Evolutionary conservation across 1,284 basidiomycete species (phyloP).

Genomic region (Heimioporus retisporus): DNA sequence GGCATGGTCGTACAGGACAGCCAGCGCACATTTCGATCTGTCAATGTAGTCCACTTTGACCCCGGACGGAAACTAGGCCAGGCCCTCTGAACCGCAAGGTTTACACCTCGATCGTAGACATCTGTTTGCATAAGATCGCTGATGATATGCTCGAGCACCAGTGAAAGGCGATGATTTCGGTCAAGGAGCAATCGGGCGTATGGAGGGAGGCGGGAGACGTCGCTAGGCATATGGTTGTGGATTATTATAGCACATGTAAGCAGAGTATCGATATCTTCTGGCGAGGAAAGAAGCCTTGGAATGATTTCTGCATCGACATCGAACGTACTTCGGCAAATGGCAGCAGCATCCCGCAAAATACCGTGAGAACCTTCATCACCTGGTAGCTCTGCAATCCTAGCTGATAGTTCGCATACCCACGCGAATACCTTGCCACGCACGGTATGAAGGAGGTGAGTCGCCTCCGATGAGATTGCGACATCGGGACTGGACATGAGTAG

Average conservation of each 20-base stretch:
- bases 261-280: constrained; percentile 41
- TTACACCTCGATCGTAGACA: constrained; percentile 40
- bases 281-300: constrained; percentile 29
- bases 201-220: constrained; percentile 12
- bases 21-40: constrained; percentile 52
- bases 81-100: constrained; percentile 45
- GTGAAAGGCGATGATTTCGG: constrained; percentile 42
- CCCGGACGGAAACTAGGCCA: constrained; percentile 50
- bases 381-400: constrained; percentile 30
- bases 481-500: constrained; percentile 43
- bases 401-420: constrained; percentile 49
- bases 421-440: constrained; percentile 43
- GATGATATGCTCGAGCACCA: constrained; percentile 36
- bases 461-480: constrained; percentile 14
- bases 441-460: constrained; percentile 39
- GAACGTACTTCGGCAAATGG: constrained; percentile 53
- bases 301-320: constrained; percentile 43
- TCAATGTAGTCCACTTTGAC: constrained; percentile 43
- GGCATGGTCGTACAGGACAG: constrained; percentile 37
- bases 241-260: constrained; percentile 49
- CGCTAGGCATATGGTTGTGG: constrained; percentile 40
- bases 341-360: constrained; percentile 47
- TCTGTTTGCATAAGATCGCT: constrained; percentile 18
- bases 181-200: constrained; percentile 30
- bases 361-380: constrained; percentile 38